Evolutionary conservation across 805 yeast species (phyloP).

Genomic region (Starmerella potacharoeniae): DNA sequence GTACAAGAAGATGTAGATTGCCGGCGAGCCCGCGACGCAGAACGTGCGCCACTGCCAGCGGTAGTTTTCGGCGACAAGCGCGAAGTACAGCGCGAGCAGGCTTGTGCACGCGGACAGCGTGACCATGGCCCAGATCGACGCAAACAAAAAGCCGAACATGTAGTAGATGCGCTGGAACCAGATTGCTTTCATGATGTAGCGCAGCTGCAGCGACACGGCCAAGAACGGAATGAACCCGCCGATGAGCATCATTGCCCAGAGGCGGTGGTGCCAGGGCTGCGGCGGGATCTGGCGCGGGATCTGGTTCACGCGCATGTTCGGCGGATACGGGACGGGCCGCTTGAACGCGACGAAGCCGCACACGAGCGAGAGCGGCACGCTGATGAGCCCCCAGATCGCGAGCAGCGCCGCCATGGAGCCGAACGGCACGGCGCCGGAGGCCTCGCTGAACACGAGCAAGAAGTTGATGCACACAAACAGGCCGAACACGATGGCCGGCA

Average conservation of each 20-base stretch:
- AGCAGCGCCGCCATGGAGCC: slow-evolving; percentile 79
- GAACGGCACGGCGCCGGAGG: slow-evolving; percentile 91
- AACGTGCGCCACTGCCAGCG: slow-evolving; percentile 96
- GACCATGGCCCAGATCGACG: slow-evolving; percentile 74
- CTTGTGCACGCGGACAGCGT: slow-evolving; percentile 73
- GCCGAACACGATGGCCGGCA: slow-evolving; percentile 67
- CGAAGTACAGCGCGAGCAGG: slow-evolving; percentile 66
- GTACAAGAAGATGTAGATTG: slow-evolving; percentile 73
- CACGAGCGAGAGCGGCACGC: slow-evolving; percentile 69
- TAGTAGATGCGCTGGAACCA: slow-evolving; percentile 92
- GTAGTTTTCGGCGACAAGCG: slow-evolving; percentile 82
- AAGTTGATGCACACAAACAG: slow-evolving; percentile 64
- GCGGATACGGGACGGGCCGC: slow-evolving; percentile 45
- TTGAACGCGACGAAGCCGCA: slow-evolving; percentile 77
- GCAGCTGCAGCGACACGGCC: slow-evolving; percentile 87
- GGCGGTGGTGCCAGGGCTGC: slow-evolving; percentile 73
- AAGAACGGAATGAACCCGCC: slow-evolving; percentile 94
- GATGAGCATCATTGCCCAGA: slow-evolving; percentile 53
- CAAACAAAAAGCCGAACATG: slow-evolving; percentile 94
- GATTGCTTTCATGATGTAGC: slow-evolving; percentile 77
- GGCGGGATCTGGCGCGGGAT: slow-evolving; percentile 92
- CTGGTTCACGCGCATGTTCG: slow-evolving; percentile 77
- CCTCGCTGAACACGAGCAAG: slow-evolving; percentile 60
- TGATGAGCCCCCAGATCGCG: slow-evolving; percentile 71
- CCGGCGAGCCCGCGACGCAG: slow-evolving; percentile 79